phyloP scores from a whole-genome alignment of 352 stramenopile genomes.

The Thalassiosira mediterranea region DNA sequence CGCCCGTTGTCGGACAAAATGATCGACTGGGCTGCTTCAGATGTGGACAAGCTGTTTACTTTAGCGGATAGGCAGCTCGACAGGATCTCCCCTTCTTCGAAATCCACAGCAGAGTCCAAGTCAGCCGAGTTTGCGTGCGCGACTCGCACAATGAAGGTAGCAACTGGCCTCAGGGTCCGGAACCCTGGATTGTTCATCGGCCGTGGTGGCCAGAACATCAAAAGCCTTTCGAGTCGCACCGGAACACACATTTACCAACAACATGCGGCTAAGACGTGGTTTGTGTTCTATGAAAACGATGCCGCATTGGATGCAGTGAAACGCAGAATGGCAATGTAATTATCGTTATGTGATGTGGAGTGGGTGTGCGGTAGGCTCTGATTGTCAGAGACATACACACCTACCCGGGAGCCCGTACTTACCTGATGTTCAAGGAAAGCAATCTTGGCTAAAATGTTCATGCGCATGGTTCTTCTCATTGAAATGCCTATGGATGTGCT shows the following conservation, averaged over 20 bases:
- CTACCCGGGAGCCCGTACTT: too few species aligned
- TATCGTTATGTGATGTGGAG: too few species aligned
- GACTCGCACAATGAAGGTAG: constrained; percentile 19
- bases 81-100: constrained; percentile 1
- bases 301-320: constrained; percentile 4
- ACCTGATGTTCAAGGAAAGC: too few species aligned
- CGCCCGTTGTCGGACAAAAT: constrained; percentile 44
- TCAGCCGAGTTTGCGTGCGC: constrained; percentile 10
- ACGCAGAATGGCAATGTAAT: constrained; percentile 7
- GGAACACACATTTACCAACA: constrained; percentile 85
- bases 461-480: too few species aligned
- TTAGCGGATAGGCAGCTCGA: constrained; percentile 41
- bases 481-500: too few species aligned
- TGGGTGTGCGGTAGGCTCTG: too few species aligned
- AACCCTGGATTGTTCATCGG: constrained; percentile 95
- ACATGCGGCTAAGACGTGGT: constrained; percentile 6
- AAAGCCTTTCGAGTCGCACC: constrained; percentile 92
- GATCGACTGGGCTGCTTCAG: constrained; percentile 50
- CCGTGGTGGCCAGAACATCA: constrained; percentile 91
- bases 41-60: constrained; percentile 56
- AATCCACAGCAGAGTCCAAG: constrained; percentile 3
- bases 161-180: constrained; percentile 29
- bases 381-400: too few species aligned
- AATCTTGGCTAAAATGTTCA: too few species aligned
- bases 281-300: constrained; percentile 30